These are phyloP conservation scores for Penicillium sp. DNA, from an alignment of 2,329 filamentous ascomycete genomes.

Conservation along the genomic window DNA sequence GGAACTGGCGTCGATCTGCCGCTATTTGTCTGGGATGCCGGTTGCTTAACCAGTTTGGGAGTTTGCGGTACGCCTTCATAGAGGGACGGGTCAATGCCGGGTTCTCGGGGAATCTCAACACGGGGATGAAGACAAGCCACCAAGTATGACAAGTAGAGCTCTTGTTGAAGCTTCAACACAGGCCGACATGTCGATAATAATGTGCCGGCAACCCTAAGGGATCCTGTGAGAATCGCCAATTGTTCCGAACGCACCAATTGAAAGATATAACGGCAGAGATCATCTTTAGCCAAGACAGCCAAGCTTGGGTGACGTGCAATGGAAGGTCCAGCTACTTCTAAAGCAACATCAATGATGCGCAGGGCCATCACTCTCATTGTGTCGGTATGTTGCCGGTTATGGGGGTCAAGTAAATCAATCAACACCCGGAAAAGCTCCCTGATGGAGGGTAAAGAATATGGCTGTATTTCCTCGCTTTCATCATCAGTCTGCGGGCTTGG, in stretches of 20 bases:
- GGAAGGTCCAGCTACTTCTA: slow-evolving; percentile 93
- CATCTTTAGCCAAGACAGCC: slow-evolving; percentile 85
- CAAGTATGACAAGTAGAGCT: slow-evolving; percentile 90
- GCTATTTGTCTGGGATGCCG: slow-evolving; percentile 72
- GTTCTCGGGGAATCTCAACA: slow-evolving; percentile 90
- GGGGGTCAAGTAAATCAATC: slow-evolving; percentile 89
- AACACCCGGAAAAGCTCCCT: slow-evolving; percentile 90
- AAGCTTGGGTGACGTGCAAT: slow-evolving; percentile 90
- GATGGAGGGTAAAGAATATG: slow-evolving; percentile 93
- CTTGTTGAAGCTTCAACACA: slow-evolving; percentile 92
- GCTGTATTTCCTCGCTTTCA: slow-evolving; percentile 63
- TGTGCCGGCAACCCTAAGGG: slow-evolving; percentile 87
- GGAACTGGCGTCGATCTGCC: slow-evolving; percentile 87
- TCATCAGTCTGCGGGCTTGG: slow-evolving; percentile 46
- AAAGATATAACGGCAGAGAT: slow-evolving; percentile 90
- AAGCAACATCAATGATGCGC: slow-evolving; percentile 92
- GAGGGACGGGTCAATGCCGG: slow-evolving; percentile 84
- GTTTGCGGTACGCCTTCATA: slow-evolving; percentile 92
- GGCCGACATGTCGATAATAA: slow-evolving; percentile 85
- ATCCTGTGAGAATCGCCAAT: slow-evolving; percentile 90
- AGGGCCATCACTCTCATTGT: slow-evolving; percentile 96
- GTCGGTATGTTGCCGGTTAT: slow-evolving; percentile 89
- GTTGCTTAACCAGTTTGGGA: slow-evolving; percentile 80
- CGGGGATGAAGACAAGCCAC: slow-evolving; percentile 90
- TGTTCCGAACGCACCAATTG: slow-evolving; percentile 96